Evolutionary conservation across 352 stramenopile genomes (phyloP), one percentile per base, ranked within the genome.

Genomic region (Phytophthora cajani): DNA sequence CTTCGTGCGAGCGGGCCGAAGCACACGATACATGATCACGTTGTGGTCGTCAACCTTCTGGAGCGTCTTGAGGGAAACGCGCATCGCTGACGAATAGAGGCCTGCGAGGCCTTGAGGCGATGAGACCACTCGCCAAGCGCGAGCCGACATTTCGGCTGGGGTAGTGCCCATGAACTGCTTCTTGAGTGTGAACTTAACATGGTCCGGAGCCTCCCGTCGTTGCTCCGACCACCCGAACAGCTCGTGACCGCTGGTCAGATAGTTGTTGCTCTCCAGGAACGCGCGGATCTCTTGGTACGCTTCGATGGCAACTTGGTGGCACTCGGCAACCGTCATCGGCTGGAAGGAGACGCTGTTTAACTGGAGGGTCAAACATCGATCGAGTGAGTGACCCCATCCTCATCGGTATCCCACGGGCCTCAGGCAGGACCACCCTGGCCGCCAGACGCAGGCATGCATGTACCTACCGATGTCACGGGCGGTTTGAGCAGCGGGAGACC

Each of bases 31-130:
- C 57, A 78, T 78, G 51, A 90, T 71, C 16, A 92, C 71, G 60
- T 88, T 92, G 64, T 88, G 72, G 10, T 87, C 82, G 69, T 92
- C 80, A 1, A 92, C 74, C 44, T 78, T 59, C 64, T 90, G 80
- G 23, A 80, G 33, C 19, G 64, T 56, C 58, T 86, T 79, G 49
- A 85, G 67, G 3, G 60, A 75, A n/a, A 88, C 51, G 30, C 74
- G 69, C 58, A 89, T 79, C 30, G 70, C 69, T 1, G 81, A 67
- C 51, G 84, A 89, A 66, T 88, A 89, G 11, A 92, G 69, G 1
- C 60, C 62, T 14, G 56, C 49, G 21, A 85, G 47, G 5, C 60
- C 65, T 50, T 33, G 68, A 5, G 79, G 67, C 0, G 62, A 74
- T 5, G 75, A 77, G 12, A 85, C 47, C 44, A 91, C 53, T 3